A percentile compares a stretch with the other conserved stretches of the same genome.
These are phyloP conservation scores for Geotrichum histeridarum DNA, from an alignment of 1,139 yeast genomes.

Conservation along the genomic window DNA sequence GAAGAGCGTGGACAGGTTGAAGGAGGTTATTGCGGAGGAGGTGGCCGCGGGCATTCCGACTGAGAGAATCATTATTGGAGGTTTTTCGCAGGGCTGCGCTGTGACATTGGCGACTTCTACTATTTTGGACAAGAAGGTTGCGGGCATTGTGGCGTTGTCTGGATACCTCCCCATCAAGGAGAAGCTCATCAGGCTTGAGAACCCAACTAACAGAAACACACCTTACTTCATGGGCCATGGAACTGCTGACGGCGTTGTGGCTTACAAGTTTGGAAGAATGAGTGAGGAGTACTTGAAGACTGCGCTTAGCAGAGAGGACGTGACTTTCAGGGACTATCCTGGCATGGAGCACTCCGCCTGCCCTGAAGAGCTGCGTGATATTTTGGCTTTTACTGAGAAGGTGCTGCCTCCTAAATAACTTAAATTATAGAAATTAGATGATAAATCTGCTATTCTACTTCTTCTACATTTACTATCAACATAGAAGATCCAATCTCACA, in stretches of 20 bases:
- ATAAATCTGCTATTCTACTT: background rate
- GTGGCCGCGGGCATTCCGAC: slow-evolving; percentile 58
- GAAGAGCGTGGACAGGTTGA: slow-evolving; percentile 50
- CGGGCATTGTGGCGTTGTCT: slow-evolving; percentile 71
- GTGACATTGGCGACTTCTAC: slow-evolving; percentile 52
- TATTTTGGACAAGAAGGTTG: slow-evolving; percentile 54
- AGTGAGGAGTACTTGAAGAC: slow-evolving; percentile 39
- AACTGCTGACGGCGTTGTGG: slow-evolving; percentile 62
- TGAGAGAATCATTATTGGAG: slow-evolving; percentile 76
- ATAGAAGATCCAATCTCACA: too few relatives aligned
- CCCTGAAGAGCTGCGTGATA: slow-evolving; percentile 61
- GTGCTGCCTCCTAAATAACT: slow-evolving; percentile 25
- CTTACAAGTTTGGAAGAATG: slow-evolving; percentile 45
- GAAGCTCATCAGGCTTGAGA: slow-evolving; percentile 29
- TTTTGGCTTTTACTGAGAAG: slow-evolving; percentile 48
- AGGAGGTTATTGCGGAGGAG: slow-evolving; percentile 57
- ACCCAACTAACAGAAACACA: slow-evolving; percentile 50
- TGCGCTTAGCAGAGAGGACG: slow-evolving; percentile 52
- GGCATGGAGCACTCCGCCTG: slow-evolving; percentile 65
- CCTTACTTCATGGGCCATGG: slow-evolving; percentile 93
- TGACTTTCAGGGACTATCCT: slow-evolving; percentile 53
- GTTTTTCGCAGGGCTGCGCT: slow-evolving; percentile 94
- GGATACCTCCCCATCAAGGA: slow-evolving; percentile 65
- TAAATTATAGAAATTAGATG: background rate
- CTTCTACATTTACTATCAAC: too few relatives aligned